phyloP scores from a whole-genome alignment of 2,329 filamentous ascomycete species.

The Lasiodiplodia hormozganensis region DNA sequence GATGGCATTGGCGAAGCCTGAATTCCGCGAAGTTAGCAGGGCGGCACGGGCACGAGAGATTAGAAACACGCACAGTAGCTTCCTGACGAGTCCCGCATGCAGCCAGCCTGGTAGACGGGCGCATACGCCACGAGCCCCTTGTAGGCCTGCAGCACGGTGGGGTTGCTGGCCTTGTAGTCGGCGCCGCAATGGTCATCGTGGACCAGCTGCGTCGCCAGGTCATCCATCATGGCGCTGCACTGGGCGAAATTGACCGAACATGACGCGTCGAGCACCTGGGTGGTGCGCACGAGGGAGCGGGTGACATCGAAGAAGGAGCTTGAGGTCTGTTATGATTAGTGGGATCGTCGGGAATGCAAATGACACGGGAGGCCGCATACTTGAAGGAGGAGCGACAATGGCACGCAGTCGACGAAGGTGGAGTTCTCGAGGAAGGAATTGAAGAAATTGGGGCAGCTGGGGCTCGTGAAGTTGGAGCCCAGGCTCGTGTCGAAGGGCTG shows the following conservation, averaged over 20 bases:
- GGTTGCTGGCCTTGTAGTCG: slow-evolving; percentile 73
- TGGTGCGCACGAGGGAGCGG: slow-evolving; percentile 73
- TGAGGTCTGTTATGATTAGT: slow-evolving; percentile 68
- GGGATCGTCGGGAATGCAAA: slow-evolving; percentile 12
- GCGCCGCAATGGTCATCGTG: slow-evolving; percentile 69
- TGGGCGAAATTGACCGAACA: slow-evolving; percentile 71
- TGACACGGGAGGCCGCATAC: slow-evolving; percentile 53
- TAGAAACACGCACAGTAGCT: slow-evolving; percentile 66
- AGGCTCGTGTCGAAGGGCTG: slow-evolving; percentile 56
- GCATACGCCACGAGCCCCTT: slow-evolving; percentile 78
- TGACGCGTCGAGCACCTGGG: slow-evolving; percentile 77
- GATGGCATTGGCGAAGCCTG: slow-evolving; percentile 78
- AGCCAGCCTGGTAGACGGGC: slow-evolving; percentile 79
- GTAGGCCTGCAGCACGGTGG: slow-evolving; percentile 76
- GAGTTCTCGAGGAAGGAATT: slow-evolving; percentile 68
- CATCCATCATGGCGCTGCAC: slow-evolving; percentile 71
- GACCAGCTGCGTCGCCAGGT: slow-evolving; percentile 71
- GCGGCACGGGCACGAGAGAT: slow-evolving; percentile 29
- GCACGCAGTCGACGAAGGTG: slow-evolving; percentile 77
- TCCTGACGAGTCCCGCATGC: slow-evolving; percentile 71
- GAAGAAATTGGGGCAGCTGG: slow-evolving; percentile 72
- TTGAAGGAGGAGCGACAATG: slow-evolving; percentile 83
- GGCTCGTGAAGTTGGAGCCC: slow-evolving; percentile 59
- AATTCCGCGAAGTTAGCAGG: slow-evolving; percentile 15
- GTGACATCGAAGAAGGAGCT: slow-evolving; percentile 81